These are phyloP conservation scores for Sclerotinia minor DNA, from an alignment of 2,329 filamentous ascomycete genomes.

Conservation along the genomic window DNA sequence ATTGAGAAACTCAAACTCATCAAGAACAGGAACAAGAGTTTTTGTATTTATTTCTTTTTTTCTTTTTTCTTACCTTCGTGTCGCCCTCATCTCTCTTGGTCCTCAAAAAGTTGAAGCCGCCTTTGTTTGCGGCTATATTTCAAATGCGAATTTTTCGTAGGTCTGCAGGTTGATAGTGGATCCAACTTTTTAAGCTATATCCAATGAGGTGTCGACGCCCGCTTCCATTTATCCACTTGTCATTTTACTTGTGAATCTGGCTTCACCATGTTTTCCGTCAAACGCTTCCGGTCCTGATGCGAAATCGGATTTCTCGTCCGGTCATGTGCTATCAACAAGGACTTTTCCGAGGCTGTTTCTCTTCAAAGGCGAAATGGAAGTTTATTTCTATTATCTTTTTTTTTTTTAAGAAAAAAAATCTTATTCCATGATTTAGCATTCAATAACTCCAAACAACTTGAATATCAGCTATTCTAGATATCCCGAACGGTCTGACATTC, in stretches of 20 bases:
- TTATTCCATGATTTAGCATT: background rate
- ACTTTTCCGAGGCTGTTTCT: background rate
- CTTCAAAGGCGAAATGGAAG: background rate
- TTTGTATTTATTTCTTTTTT: background rate
- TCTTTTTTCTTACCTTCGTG: background rate
- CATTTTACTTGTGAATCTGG: background rate
- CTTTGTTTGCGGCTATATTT: slow-evolving; percentile 18
- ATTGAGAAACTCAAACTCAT: background rate
- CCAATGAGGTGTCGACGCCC: background rate
- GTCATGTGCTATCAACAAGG: slow-evolving; percentile 1
- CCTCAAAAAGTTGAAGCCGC: background rate
- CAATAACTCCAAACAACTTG: background rate
- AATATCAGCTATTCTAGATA: background rate
- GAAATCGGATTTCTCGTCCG: background rate
- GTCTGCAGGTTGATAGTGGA: slow-evolving; percentile 17
- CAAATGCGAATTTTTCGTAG: slow-evolving; percentile 19
- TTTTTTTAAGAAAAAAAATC: too few relatives aligned
- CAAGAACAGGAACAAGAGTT: background rate
- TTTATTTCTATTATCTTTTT: background rate
- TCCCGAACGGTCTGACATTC: background rate
- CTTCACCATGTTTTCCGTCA: background rate
- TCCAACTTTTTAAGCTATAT: too few relatives aligned
- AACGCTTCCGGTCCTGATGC: background rate
- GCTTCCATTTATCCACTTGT: slow-evolving; percentile 1
- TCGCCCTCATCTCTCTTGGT: background rate